Conservation (phyloP, 1,139 yeast genomes). For the Saccharomyces hybrid region DNA sequence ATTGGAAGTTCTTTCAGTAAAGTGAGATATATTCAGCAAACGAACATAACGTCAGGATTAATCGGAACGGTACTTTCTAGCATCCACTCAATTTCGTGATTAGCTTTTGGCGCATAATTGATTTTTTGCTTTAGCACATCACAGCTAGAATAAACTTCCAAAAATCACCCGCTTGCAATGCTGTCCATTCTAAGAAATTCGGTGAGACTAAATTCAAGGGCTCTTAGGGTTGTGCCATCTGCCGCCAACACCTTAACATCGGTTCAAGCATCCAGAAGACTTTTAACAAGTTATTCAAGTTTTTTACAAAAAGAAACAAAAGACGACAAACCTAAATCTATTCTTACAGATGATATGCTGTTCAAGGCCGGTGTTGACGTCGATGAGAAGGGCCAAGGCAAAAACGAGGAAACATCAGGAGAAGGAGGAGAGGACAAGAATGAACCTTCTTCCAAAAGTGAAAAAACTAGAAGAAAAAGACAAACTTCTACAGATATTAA, state of each 20-base stretch:
- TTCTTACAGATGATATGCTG: conserved; percentile 74
- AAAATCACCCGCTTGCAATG: not conserved
- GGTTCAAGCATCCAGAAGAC: not conserved
- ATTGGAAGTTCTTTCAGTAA: not conserved
- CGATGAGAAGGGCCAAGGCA: conserved; percentile 25
- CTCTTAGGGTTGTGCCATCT: not conserved
- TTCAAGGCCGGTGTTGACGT: conserved; percentile 77
- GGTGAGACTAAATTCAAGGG: conserved; percentile 5
- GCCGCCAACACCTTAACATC: not conserved
- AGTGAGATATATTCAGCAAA: not conserved
- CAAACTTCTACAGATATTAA: conserved; percentile 62
- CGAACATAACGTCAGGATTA: not conserved
- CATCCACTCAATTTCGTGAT: not conserved
- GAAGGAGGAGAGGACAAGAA: conserved; percentile 24
- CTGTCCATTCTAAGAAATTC: conserved; percentile 6
- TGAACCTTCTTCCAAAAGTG: conserved; percentile 4
- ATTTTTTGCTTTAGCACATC: not conserved
- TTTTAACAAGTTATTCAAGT: not conserved
- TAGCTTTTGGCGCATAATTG: not conserved
- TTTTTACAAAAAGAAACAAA: conserved; percentile 26
- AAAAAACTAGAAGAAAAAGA: conserved; percentile 33
- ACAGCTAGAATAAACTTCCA: not conserved
- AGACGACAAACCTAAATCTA: conserved; percentile 40
- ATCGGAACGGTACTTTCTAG: not conserved
- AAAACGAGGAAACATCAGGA: conserved; percentile 10